A percentile compares a stretch with the other conserved stretches of the same genome.
phyloP scores from a whole-genome alignment of 2,329 filamentous ascomycete species.

The Monosporascus sp. region DNA sequence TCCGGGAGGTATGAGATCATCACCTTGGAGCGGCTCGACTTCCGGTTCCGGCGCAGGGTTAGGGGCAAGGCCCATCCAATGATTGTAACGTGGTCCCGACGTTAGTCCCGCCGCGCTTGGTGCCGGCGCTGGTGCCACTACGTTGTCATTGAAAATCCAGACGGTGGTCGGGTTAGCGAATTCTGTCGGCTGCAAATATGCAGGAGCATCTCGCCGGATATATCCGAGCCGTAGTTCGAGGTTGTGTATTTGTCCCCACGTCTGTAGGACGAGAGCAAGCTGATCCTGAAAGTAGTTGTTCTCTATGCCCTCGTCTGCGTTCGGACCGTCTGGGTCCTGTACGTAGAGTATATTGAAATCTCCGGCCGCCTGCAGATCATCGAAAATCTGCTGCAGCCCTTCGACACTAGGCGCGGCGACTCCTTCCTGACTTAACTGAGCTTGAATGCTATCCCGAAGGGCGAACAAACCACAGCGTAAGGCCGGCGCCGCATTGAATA shows the following conservation, averaged over 20 bases:
- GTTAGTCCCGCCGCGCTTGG: too few species aligned
- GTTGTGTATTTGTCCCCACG: not conserved
- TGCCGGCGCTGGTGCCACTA: too few species aligned
- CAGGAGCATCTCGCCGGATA: not conserved
- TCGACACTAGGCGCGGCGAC: not conserved
- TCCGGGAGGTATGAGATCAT: too few species aligned
- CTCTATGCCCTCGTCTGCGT: not conserved
- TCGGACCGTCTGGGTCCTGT: not conserved
- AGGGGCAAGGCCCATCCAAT: too few species aligned
- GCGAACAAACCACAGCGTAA: constrained; percentile 11
- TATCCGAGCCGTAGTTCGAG: constrained; percentile 1
- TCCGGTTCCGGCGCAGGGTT: too few species aligned
- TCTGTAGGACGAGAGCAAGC: not conserved
- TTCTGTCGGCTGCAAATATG: too few species aligned
- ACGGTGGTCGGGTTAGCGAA: too few species aligned
- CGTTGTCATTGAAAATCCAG: too few species aligned
- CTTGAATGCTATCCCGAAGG: constrained; percentile 6
- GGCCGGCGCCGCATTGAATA: not conserved
- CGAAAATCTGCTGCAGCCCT: not conserved
- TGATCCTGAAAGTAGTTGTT: not conserved
- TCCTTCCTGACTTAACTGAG: constrained; percentile 4
- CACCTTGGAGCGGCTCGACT: too few species aligned
- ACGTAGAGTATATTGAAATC: not conserved
- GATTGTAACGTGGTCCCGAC: too few species aligned
- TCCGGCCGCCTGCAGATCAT: not conserved